phyloP scores from a whole-genome alignment of 1,139 yeast genomes.

The Diutina mesorugosa region DNA sequence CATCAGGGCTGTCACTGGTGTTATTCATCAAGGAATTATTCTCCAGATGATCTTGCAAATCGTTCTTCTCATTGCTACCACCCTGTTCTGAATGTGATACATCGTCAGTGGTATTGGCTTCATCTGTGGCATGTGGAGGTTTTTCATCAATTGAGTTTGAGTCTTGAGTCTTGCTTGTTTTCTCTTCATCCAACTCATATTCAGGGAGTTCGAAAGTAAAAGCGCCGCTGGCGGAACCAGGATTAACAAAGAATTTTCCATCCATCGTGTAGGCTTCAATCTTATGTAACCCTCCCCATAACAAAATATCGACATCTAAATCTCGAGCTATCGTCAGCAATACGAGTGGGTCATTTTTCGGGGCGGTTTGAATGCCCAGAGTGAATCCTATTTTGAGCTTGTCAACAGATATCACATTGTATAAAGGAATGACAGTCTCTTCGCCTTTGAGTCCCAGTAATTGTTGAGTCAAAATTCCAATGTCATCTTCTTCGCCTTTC shows the following conservation, averaged over 20 bases:
- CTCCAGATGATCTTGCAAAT: background rate
- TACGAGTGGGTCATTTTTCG: conserved; percentile 78
- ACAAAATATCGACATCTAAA: conserved; percentile 78
- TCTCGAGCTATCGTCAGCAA: conserved; percentile 75
- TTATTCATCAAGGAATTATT: background rate
- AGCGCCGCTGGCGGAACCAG: conserved; percentile 96
- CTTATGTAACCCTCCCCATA: conserved; percentile 95
- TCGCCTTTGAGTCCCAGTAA: conserved; percentile 13
- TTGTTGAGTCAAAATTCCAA: conserved; percentile 20
- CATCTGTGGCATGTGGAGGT: too few relatives aligned
- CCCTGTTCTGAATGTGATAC: too few relatives aligned
- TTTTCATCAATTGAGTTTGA: background rate
- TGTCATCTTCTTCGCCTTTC: conserved; percentile 60
- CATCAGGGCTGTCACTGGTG: background rate
- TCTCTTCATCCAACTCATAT: conserved; percentile 32
- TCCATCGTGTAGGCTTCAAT: conserved; percentile 91
- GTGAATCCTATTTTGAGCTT: conserved; percentile 71
- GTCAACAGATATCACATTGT: conserved; percentile 56
- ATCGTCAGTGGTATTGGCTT: too few relatives aligned
- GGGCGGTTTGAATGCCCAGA: conserved; percentile 75
- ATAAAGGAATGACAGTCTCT: conserved; percentile 37
- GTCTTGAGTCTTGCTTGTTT: conserved; percentile 6
- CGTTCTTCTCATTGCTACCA: background rate
- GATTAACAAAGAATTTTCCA: conserved; percentile 85
- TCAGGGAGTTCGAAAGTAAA: conserved; percentile 38